Base-by-base conservation (phyloP, 208 protist genomes). In the Trypanosoma conorhini region DNA sequence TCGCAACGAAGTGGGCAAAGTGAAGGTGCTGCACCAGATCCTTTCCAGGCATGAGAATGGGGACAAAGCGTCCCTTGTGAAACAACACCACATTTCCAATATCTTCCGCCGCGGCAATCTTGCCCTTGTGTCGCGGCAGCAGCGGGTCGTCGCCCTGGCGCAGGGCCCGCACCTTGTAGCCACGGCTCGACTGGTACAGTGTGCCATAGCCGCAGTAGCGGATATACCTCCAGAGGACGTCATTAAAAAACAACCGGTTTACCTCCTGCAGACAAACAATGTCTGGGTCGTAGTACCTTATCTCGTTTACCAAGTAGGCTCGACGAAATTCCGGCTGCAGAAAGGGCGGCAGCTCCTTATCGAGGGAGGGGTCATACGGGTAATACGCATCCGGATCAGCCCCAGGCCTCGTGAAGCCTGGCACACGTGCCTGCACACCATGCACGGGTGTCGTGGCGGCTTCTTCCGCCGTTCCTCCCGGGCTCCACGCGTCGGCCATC, bases 71-170 rank as follows among this genome's bases (percentile, higher is more conserved):
- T 35, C 86, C 80, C 76, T 95, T 95, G 84, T 95, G 90, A 72
- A 95, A 95, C 10, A 93, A 55, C 0, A 95, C 33, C 30, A 92
- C 90, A 60, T 95, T 95, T 66, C 90, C 90, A 74, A 95, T 93
- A 67, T 95, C 90, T 64, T 95, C 87, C 31, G 62, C 46, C 54
- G 75, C 72, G 13, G 44, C 55, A 31, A 95, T 83, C 58, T 88
- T 91, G 12, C 79, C 83, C 2, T 50, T 28, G 58, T 91, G 76
- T 1, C 74, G 70, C 46, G 64, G 65, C 5, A 67, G n/a, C 17
- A 51, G 44, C 0, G 82, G 69, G 60, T 86, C 66, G 60, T 91
- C 85, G 24, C 86, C 89, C 17, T 61, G 62, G 17, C 86, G 85
- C 24, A 89, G 78, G 19, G 78, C 85, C 5, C 74, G 62, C n/a